Evolutionary conservation across 2,329 filamentous ascomycete genomes (phyloP).

Genomic region (Cercospora janseana): DNA sequence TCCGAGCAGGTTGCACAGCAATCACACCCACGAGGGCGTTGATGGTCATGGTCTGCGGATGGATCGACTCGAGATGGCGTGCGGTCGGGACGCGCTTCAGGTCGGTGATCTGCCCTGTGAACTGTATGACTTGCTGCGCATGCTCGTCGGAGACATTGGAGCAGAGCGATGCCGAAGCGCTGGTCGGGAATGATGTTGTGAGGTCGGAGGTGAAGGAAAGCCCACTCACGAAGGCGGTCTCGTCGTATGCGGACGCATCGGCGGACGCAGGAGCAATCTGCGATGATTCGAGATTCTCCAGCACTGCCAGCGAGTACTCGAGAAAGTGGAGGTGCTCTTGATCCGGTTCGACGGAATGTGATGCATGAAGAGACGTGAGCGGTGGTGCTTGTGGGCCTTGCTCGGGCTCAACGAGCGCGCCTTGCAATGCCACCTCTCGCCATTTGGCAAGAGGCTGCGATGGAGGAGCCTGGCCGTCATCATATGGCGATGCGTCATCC

Average conservation of each 20-base stretch:
- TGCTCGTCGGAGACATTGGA: constrained; percentile 11
- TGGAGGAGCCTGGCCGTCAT: constrained; percentile 1
- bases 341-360: neutral
- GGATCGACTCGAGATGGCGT: constrained; percentile 61
- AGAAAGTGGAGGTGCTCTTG: constrained; percentile 62
- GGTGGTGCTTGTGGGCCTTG: constrained; percentile 22
- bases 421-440: constrained; percentile 26
- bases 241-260: constrained; percentile 33
- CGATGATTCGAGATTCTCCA: constrained; percentile 65
- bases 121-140: constrained; percentile 35
- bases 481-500: neutral
- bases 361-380: constrained; percentile 32
- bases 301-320: constrained; percentile 70
- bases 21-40: constrained; percentile 80
- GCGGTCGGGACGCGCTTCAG: constrained; percentile 70
- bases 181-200: constrained; percentile 27
- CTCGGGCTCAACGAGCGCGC: neutral
- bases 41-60: constrained; percentile 77
- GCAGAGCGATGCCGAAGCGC: constrained; percentile 10
- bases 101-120: constrained; percentile 55
- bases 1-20: constrained; percentile 64
- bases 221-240: constrained; percentile 41
- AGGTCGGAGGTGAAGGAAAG: constrained; percentile 35
- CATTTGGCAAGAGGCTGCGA: constrained; percentile 29
- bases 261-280: constrained; percentile 46